These are phyloP conservation scores for Pichia sp. DNA, from an alignment of 1,139 yeast species.

Conservation along the genomic window DNA sequence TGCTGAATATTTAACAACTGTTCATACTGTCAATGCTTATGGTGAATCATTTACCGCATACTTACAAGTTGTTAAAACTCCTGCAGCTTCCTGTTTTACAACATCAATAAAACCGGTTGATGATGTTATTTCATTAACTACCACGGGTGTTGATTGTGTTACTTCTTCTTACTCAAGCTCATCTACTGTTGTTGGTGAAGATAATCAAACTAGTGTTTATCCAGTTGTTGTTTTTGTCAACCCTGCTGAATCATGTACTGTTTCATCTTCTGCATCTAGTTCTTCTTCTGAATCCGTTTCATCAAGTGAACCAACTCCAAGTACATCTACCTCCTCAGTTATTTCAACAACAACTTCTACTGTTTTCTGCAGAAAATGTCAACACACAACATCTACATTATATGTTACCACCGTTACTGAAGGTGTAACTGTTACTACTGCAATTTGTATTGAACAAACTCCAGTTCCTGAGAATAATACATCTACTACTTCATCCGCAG, in stretches of 20 bases:
- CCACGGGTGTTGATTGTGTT: not conserved
- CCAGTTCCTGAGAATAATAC: not conserved
- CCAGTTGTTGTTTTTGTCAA: not conserved
- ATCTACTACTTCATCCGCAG: not conserved
- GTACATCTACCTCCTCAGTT: not conserved
- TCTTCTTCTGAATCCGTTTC: not conserved
- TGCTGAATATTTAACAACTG: not conserved
- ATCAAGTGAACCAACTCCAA: not conserved
- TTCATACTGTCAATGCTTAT: not conserved
- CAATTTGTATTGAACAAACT: conserved; percentile 6
- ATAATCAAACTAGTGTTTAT: not conserved
- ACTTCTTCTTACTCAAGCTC: not conserved
- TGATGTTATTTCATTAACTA: not conserved
- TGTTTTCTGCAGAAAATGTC: conserved; percentile 3
- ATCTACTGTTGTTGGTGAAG: not conserved
- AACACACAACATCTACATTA: conserved; percentile 3
- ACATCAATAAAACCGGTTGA: not conserved
- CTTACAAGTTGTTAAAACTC: not conserved
- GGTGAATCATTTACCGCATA: not conserved
- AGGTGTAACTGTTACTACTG: conserved; percentile 5
- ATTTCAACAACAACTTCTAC: conserved; percentile 4
- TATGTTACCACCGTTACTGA: conserved; percentile 8
- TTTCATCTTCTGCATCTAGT: not conserved
- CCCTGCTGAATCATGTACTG: not conserved
- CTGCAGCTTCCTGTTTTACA: not conserved